Percentiles rank a stretch among this genome's conserved stretches.
These are phyloP conservation scores for Sporothrix dimorphospora DNA, from an alignment of 2,329 filamentous ascomycete genomes.

Conservation along the genomic window DNA sequence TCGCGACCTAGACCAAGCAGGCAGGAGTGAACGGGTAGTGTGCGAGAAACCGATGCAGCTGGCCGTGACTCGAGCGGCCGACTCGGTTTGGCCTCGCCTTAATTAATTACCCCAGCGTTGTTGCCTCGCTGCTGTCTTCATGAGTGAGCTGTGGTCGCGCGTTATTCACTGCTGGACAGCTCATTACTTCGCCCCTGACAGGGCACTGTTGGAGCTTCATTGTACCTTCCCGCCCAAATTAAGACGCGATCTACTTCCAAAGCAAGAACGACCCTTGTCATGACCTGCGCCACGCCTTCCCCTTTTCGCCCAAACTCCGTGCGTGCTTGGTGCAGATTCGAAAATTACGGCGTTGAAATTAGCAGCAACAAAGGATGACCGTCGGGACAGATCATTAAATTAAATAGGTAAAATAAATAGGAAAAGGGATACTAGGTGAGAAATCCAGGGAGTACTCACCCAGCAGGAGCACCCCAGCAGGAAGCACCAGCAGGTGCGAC, in stretches of 20 bases:
- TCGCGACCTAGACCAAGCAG: background rate
- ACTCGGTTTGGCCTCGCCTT: background rate
- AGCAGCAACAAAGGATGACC: constrained; percentile 11
- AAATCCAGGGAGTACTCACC: constrained; percentile 9
- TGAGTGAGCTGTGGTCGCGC: background rate
- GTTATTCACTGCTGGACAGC: background rate
- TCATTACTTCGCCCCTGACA: constrained; percentile 6
- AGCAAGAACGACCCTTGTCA: constrained; percentile 17
- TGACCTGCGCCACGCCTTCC: constrained; percentile 37
- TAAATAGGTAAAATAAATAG: constrained; percentile 27
- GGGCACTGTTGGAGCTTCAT: background rate
- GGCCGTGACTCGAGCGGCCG: constrained; percentile 9
- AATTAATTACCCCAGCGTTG: background rate
- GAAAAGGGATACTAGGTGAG: constrained; percentile 1
- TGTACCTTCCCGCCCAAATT: background rate
- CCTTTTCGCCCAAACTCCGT: constrained; percentile 38
- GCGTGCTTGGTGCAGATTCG: constrained; percentile 10
- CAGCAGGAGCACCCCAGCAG: constrained; percentile 22
- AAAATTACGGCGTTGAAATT: constrained; percentile 24
- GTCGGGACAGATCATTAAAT: constrained; percentile 19
- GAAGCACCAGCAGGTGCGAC: constrained; percentile 26
- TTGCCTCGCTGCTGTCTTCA: background rate
- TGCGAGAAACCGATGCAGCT: background rate
- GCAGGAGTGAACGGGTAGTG: background rate
- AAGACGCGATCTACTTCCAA: background rate